Percentiles rank a stretch among this genome's conserved stretches.
phyloP scores from a whole-genome alignment of 352 stramenopile species.

The Globisporangium parvum region DNA sequence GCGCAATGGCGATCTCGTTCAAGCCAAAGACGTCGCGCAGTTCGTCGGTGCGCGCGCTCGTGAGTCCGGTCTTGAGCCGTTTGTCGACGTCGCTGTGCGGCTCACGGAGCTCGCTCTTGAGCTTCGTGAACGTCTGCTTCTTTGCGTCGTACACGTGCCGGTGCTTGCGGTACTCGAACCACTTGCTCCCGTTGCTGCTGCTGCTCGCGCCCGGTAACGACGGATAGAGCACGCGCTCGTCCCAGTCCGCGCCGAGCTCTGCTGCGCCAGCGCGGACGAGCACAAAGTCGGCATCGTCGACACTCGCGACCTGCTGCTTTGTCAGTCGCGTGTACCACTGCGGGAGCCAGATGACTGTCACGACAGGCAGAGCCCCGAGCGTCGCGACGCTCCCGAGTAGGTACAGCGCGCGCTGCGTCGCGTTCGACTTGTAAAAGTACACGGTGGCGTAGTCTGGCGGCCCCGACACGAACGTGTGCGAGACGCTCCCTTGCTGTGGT shows the following conservation, averaged over 20 bases:
- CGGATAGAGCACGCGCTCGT: slow-evolving; percentile 30
- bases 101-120: slow-evolving; percentile 56
- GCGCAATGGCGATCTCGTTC: slow-evolving; percentile 50
- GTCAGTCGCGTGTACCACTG: slow-evolving; percentile 52
- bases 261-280: slow-evolving; percentile 25
- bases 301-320: slow-evolving; percentile 26
- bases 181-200: slow-evolving; percentile 9
- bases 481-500: too few species aligned
- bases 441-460: slow-evolving; percentile 29
- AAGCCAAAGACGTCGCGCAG: slow-evolving; percentile 39
- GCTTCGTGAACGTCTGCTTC: slow-evolving; percentile 37
- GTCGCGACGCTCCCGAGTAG: slow-evolving; percentile 30
- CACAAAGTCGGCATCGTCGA: slow-evolving; percentile 47
- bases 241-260: slow-evolving; percentile 18
- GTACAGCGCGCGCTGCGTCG: slow-evolving; percentile 36
- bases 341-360: slow-evolving; percentile 48
- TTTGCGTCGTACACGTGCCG: slow-evolving; percentile 60
- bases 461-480: slow-evolving; percentile 22
- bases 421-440: slow-evolving; percentile 30
- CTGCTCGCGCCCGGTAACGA: slow-evolving; percentile 6
- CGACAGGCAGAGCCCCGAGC: slow-evolving; percentile 32
- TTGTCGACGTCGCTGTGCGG: slow-evolving; percentile 26
- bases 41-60: slow-evolving; percentile 24
- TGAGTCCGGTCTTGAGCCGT: slow-evolving; percentile 20
- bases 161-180: slow-evolving; percentile 71